These are phyloP conservation scores for Elsinoe fawcettii DNA, from an alignment of 2,329 filamentous ascomycete species.

Conservation along the genomic window DNA sequence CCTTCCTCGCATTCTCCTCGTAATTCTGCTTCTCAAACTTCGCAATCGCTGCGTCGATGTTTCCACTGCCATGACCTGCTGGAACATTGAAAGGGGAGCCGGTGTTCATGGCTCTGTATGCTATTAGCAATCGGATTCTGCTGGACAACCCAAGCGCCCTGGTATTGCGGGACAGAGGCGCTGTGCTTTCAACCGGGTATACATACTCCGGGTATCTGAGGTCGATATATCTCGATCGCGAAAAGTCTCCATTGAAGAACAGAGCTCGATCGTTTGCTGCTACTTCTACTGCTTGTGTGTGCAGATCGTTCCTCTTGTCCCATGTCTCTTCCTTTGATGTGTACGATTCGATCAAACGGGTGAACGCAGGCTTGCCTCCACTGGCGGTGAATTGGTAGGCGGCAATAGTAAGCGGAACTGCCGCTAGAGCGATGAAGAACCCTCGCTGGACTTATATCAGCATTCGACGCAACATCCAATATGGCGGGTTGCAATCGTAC, in stretches of 20 bases:
- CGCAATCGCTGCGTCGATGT: constrained; percentile 51
- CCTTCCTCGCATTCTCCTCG: constrained; percentile 50
- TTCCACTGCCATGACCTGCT: constrained; percentile 50
- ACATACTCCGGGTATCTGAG: constrained; percentile 60
- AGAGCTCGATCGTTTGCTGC: constrained; percentile 56
- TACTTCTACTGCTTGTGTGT: constrained; percentile 54
- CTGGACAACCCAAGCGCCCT: too few species aligned
- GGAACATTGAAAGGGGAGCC: constrained; percentile 57
- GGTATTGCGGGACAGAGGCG: too few species aligned
- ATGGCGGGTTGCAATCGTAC: constrained; percentile 34
- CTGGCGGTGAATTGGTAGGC: constrained; percentile 40
- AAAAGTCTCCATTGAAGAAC: constrained; percentile 43
- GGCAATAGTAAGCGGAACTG: constrained; percentile 38
- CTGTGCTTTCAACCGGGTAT: not conserved
- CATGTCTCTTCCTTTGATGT: constrained; percentile 46
- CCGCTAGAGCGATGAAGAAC: constrained; percentile 42
- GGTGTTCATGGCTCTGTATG: constrained; percentile 55
- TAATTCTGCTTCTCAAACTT: constrained; percentile 54
- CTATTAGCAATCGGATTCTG: too few species aligned
- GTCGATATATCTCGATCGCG: constrained; percentile 39
- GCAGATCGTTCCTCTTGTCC: constrained; percentile 51
- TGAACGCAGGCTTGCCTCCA: constrained; percentile 35
- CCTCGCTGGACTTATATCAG: constrained; percentile 30
- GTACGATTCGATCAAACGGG: constrained; percentile 51
- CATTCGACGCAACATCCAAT: not conserved